Evolutionary conservation across 164 flowering plant species (phyloP).

Genomic region (Chloranthus sessilifolius): DNA sequence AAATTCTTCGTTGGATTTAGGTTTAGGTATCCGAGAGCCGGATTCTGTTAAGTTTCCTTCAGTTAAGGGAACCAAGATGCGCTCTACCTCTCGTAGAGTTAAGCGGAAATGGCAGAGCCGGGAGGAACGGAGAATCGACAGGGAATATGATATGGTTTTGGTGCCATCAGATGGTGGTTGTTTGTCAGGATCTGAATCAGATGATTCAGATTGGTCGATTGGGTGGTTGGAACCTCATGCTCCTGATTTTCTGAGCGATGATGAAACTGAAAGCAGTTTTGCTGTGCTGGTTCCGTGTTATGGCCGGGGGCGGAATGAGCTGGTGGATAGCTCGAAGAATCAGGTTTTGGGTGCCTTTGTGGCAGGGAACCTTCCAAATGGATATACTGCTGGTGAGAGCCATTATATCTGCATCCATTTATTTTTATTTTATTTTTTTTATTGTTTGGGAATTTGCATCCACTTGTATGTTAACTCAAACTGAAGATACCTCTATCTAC

Average conservation of each 20-base stretch:
- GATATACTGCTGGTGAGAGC: constrained; percentile 57
- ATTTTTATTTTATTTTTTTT: too few species aligned
- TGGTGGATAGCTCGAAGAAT: constrained; percentile 27
- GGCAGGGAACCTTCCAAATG: constrained; percentile 32
- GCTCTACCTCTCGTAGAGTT: constrained; percentile 43
- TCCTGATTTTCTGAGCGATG: constrained; percentile 64
- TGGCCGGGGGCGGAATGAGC: constrained; percentile 36
- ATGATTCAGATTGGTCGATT: constrained; percentile 85
- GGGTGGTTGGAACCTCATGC: constrained; percentile 95
- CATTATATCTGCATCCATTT: too few species aligned
- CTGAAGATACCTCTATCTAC: too few species aligned
- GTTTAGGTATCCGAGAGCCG: constrained; percentile 27
- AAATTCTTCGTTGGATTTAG: constrained; percentile 28
- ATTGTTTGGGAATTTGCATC: too few species aligned
- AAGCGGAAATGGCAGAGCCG: constrained; percentile 72
- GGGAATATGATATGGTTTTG: constrained; percentile 71
- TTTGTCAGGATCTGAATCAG: constrained; percentile 79
- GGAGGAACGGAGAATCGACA: constrained; percentile 62
- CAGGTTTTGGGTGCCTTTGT: constrained; percentile 38
- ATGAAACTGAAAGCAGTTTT: constrained; percentile 60
- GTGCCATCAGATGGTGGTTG: constrained; percentile 87
- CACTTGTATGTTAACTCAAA: too few species aligned
- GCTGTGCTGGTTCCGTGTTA: constrained; percentile 90
- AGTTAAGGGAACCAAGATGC: constrained; percentile 22
- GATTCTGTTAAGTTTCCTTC: constrained; percentile 37